Conservation (phyloP, 1,284 basidiomycete genomes). For the Boletus subluridellus region DNA sequence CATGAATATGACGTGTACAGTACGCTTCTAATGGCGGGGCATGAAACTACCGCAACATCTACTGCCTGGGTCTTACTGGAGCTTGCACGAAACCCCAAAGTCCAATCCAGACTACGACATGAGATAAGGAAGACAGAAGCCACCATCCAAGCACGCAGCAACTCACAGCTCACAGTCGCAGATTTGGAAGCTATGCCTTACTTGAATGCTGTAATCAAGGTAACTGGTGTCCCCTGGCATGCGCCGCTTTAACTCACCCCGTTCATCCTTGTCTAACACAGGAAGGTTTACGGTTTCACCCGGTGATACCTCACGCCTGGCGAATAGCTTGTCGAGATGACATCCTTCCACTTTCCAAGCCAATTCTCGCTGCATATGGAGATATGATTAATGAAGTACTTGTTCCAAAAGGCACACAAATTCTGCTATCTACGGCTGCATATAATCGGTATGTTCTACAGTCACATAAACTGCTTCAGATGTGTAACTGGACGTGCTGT, state of each 20-base stretch:
- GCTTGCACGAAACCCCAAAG: conserved; percentile 34
- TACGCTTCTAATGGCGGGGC: no score
- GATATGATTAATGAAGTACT: conserved; percentile 35
- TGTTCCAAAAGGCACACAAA: conserved; percentile 35
- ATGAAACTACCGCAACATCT: no score
- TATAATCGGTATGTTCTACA: no score
- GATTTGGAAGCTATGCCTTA: conserved; percentile 54
- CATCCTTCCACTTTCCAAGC: conserved; percentile 43
- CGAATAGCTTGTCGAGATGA: conserved; percentile 42
- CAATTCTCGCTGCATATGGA: conserved; percentile 38
- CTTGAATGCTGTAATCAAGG: conserved; percentile 52
- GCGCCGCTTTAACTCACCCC: no score
- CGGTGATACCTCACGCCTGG: conserved; percentile 19
- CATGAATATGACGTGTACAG: no score
- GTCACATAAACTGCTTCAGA: no score
- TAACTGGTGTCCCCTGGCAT: conserved; percentile 12
- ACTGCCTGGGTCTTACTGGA: conserved; percentile 37
- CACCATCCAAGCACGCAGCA: conserved; percentile 36
- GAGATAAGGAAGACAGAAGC: conserved; percentile 39
- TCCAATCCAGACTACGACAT: conserved; percentile 29
- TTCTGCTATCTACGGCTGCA: conserved; percentile 4
- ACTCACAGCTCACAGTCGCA: conserved; percentile 37
- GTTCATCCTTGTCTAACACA: no score
- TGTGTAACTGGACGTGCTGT: no score
- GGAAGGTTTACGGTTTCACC: no score